Evolutionary conservation across 2,329 filamentous ascomycete species (phyloP), one percentile per base, ranked within the genome.

Genomic region (Graphium sp.): DNA sequence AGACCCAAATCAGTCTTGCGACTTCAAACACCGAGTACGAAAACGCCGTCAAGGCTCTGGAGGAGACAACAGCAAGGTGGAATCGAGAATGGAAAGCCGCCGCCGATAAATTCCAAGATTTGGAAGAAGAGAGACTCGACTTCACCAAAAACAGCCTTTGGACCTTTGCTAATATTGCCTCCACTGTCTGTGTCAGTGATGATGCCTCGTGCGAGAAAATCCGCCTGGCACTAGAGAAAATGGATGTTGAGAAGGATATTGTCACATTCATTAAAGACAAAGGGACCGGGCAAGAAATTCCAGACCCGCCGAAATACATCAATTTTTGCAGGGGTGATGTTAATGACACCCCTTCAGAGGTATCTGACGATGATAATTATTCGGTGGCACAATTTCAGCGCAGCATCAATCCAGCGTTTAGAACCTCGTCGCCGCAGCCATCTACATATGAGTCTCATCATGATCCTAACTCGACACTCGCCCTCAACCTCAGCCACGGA

Each of bases 41-140:
- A 50, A 71, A 72, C 29, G 84, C 89, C 1, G 79, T 98, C 34
- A 95, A 95, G 52, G 66, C 81, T 2, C 65, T 98, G 5, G 87
- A 98, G 46, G 89, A 95, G 41, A 98, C 89, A 0, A 98, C 89
- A 1, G 78, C 73, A 5, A 69, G 87, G 31, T 98, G 89, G 89
- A 98, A 98, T 47, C 70, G 87, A 42, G 89, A 98, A 49, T 98
- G 89, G 89, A 98, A 95, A 54, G 74, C 81, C 13, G 89, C 87
- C 1, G 92, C 89, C 43, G 91, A 91, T 62, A 98, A 95, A 59
- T 98, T 98, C 53, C 91, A 98, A 58, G 91, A 98, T 44, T 69
- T 98, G 9, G 89, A 98, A 54, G 91, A 98, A 50, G 89, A 98
- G 54, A 70, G 89, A 24, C 66, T 98, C 22, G 89, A 98, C 52